phyloP scores from a whole-genome alignment of 495 filamentous ascomycete species.

The Rostrohypoxylon terebratum region DNA sequence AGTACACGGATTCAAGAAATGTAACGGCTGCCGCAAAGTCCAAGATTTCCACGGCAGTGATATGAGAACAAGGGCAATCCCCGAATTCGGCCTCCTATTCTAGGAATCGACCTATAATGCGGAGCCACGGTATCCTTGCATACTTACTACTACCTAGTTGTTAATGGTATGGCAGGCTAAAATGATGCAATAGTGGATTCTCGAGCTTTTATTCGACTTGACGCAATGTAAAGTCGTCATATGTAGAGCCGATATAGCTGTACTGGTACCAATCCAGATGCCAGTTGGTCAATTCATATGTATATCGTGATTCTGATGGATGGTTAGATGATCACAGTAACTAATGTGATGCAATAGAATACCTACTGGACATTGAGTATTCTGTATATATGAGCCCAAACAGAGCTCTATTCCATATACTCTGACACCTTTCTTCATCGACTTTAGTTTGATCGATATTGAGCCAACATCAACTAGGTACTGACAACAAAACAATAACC shows the following conservation, averaged over 20 bases:
- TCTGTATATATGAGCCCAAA: not conserved
- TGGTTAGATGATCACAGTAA: not conserved
- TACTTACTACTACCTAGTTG: conserved; percentile 21
- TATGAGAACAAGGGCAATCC: not conserved
- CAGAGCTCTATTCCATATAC: too few relatives aligned
- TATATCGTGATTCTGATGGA: not conserved
- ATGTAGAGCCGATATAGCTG: not conserved
- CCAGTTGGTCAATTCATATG: not conserved
- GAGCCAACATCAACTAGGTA: not conserved
- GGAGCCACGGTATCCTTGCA: conserved; percentile 31
- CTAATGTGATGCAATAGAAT: not conserved
- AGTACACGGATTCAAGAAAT: not conserved
- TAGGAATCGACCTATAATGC: conserved; percentile 18
- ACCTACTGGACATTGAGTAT: not conserved
- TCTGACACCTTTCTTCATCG: too few relatives aligned
- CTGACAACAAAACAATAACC: conserved; percentile 1
- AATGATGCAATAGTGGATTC: conserved; percentile 43
- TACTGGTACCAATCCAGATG: not conserved
- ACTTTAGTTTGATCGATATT: not conserved
- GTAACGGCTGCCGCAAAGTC: not conserved
- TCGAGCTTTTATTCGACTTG: conserved; percentile 17
- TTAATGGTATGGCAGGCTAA: conserved; percentile 41
- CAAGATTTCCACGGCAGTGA: not conserved
- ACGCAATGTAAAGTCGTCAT: not conserved
- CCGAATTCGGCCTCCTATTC: conserved; percentile 32